phyloP scores from a whole-genome alignment of 495 filamentous ascomycete genomes.

The Penicillium silybi region DNA sequence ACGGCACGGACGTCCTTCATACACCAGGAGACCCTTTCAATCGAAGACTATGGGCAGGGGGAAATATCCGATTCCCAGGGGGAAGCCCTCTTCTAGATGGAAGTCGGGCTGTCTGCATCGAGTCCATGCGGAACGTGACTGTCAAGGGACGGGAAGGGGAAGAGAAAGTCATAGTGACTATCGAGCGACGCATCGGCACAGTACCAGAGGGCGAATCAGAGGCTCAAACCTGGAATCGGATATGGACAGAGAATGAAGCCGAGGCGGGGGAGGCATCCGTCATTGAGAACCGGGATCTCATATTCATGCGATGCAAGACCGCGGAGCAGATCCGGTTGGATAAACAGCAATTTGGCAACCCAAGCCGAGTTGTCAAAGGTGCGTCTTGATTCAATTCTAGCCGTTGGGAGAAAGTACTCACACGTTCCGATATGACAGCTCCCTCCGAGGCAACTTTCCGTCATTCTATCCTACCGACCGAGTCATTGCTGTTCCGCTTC shows the following conservation, averaged over 20 bases:
- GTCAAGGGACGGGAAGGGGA: conserved; percentile 51
- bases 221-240: conserved; percentile 30
- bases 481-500: conserved; percentile 74
- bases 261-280: conserved; percentile 34
- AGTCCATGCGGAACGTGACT: conserved; percentile 59
- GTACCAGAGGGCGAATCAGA: conserved; percentile 35
- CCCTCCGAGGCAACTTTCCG: conserved; percentile 51
- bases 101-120: conserved; percentile 53
- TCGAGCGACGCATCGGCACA: conserved; percentile 48
- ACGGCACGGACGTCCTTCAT: conserved; percentile 71
- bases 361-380: conserved; percentile 37
- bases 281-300: conserved; percentile 54
- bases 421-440: conserved; percentile 19
- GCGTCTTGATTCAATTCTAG: conserved; percentile 12
- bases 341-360: conserved; percentile 22
- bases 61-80: conserved; percentile 38
- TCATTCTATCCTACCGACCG: conserved; percentile 57
- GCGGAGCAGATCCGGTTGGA: conserved; percentile 28
- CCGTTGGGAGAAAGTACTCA: conserved; percentile 7
- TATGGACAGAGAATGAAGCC: conserved; percentile 42
- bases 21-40: conserved; percentile 62
- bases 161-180: conserved; percentile 58
- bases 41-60: conserved; percentile 79
- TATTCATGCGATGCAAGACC: conserved; percentile 55
- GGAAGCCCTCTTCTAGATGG: conserved; percentile 43